Evolutionary conservation across 2,329 filamentous ascomycete species (phyloP).

Genomic region (Calonectria leucothoes): DNA sequence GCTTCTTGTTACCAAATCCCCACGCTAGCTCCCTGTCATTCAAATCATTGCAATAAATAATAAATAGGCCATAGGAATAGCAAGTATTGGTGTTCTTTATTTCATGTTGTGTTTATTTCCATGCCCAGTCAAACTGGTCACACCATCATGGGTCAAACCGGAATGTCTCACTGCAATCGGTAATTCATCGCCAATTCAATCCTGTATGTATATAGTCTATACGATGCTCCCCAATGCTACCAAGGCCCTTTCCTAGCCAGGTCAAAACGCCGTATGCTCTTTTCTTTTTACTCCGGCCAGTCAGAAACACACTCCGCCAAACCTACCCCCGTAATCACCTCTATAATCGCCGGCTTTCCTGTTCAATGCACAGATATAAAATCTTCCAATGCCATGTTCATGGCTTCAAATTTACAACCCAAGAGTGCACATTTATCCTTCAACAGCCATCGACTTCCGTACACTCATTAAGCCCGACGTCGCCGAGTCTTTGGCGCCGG

Average conservation of each 20-base stretch:
- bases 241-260: conserved; percentile 22
- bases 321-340: not conserved
- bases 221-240: conserved; percentile 33
- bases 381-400: conserved; percentile 9
- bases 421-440: not conserved
- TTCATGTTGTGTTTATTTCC: not conserved
- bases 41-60: not conserved
- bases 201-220: conserved; percentile 30
- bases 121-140: not conserved
- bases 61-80: not conserved
- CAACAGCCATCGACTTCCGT: not conserved
- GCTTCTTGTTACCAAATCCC: not conserved
- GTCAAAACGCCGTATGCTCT: conserved; percentile 38
- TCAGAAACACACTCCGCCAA: conserved; percentile 13
- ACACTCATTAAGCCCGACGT: conserved; percentile 31
- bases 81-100: not conserved
- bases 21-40: not conserved
- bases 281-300: conserved; percentile 30
- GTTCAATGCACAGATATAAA: conserved; percentile 10
- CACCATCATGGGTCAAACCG: too few species aligned
- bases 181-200: conserved; percentile 10
- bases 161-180: not conserved
- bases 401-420: conserved; percentile 12
- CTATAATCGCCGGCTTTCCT: conserved; percentile 21
- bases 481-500: conserved; percentile 46